Evolutionary conservation across 768 basidiomycete genomes (phyloP).

Genomic region (Rubroboletus pulcherrimus): DNA sequence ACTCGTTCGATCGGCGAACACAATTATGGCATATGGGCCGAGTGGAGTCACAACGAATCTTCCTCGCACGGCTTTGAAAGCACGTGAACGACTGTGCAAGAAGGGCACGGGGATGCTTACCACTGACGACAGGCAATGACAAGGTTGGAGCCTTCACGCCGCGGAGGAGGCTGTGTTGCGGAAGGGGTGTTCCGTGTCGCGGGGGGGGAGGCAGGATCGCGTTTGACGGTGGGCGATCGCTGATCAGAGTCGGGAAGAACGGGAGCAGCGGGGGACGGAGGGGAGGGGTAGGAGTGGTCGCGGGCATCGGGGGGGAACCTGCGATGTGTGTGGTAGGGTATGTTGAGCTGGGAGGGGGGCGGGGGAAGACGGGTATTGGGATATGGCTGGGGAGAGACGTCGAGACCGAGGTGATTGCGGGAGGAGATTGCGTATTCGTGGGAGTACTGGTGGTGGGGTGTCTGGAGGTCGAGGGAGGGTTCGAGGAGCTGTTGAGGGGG

Average conservation of each 20-base stretch:
- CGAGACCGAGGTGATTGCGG: slow-evolving; percentile 47
- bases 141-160: slow-evolving; percentile 59
- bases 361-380: slow-evolving; percentile 41
- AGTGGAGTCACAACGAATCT: slow-evolving; percentile 84
- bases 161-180: slow-evolving; percentile 31
- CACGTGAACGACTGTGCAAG: slow-evolving; percentile 29
- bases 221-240: slow-evolving; percentile 37
- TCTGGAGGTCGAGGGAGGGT: slow-evolving; percentile 40
- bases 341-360: slow-evolving; percentile 23
- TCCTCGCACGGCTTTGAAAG: slow-evolving; percentile 68
- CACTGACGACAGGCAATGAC: slow-evolving; percentile 86
- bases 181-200: slow-evolving; percentile 18
- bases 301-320: slow-evolving; percentile 35
- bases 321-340: slow-evolving; percentile 27
- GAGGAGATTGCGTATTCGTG: slow-evolving; percentile 40
- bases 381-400: slow-evolving; percentile 40
- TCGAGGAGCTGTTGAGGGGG: slow-evolving; percentile 43
- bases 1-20: slow-evolving; percentile 69
- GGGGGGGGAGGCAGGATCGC: slow-evolving; percentile 43
- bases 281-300: slow-evolving; percentile 37
- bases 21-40: slow-evolving; percentile 82
- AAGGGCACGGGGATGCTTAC: slow-evolving; percentile 43
- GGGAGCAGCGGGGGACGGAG: slow-evolving; percentile 21
- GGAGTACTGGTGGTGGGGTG: slow-evolving; percentile 35
- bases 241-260: slow-evolving; percentile 23